Evolutionary conservation across 2,329 filamentous ascomycete species (phyloP).

Genomic region (Rutstroemia sp.): DNA sequence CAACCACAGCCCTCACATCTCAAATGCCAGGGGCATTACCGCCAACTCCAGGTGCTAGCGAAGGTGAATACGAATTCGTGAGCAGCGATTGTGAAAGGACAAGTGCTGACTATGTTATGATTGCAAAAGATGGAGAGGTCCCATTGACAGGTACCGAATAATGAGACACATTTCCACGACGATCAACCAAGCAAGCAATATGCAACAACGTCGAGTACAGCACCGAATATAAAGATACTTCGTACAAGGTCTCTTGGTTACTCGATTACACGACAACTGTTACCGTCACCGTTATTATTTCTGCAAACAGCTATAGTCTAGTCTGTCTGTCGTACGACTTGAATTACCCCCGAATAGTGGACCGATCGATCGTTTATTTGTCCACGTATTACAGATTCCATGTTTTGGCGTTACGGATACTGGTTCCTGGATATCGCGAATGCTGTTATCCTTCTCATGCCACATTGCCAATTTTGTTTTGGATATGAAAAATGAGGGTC

Average conservation of each 20-base stretch:
- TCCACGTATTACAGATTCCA: conserved; percentile 2
- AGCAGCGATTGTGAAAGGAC: conserved; percentile 10
- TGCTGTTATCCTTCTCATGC: background rate
- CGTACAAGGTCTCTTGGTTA: too few relatives aligned
- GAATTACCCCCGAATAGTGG: conserved; percentile 3
- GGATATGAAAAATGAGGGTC: conserved; percentile 15
- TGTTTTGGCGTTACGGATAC: conserved; percentile 1
- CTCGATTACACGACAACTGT: background rate
- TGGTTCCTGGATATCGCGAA: background rate
- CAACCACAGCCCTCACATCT: conserved; percentile 1
- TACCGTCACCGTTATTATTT: conserved; percentile 1
- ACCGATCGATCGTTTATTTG: conserved; percentile 3
- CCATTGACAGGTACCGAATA: conserved; percentile 7
- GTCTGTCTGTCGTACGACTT: background rate
- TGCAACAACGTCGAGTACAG: too few relatives aligned
- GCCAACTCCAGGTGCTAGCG: conserved; percentile 30
- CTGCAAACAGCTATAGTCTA: too few relatives aligned
- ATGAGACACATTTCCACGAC: conserved; percentile 4
- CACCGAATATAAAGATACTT: too few relatives aligned
- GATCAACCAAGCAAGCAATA: too few relatives aligned
- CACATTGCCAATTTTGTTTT: background rate
- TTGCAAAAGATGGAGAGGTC: conserved; percentile 22
- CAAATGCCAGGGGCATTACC: conserved; percentile 26
- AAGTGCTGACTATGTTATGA: conserved; percentile 19
- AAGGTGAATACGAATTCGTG: conserved; percentile 29